Conservation (phyloP, 129 eudicot species). For the Scalesia atractyloides region DNA sequence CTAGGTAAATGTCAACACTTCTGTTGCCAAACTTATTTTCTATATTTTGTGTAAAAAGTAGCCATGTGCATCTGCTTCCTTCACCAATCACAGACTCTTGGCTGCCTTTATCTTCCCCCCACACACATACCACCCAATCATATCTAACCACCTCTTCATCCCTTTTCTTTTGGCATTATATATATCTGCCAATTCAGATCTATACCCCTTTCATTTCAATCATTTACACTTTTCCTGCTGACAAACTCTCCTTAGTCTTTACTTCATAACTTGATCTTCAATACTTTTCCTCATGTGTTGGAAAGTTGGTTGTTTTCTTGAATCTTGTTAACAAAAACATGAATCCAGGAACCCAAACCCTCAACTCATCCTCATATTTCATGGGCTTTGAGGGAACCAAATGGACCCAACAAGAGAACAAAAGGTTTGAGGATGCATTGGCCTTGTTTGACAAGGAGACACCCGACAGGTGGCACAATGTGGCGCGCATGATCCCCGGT, state of each 20-base stretch:
- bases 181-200: constrained; percentile 42
- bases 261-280: constrained; percentile 12
- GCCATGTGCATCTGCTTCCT: constrained; percentile 49
- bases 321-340: constrained; percentile 1
- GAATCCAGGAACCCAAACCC: constrained; percentile 44
- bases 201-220: constrained; percentile 44
- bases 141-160: constrained; percentile 44
- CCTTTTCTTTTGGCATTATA: constrained; percentile 35
- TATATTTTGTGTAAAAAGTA: constrained; percentile 31
- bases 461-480: constrained; percentile 84
- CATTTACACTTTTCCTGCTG: constrained; percentile 36
- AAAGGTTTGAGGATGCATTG: constrained; percentile 69
- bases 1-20: constrained; percentile 46
- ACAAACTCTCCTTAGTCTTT: constrained; percentile 36
- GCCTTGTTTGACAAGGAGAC: constrained; percentile 72
- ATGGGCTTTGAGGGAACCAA: constrained; percentile 40
- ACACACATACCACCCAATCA: constrained; percentile 58
- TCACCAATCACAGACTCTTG: constrained; percentile 56
- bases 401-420: constrained; percentile 87
- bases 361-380: constrained; percentile 33
- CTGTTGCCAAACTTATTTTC: constrained; percentile 32
- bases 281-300: constrained; percentile 41
- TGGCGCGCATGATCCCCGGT: constrained; percentile 83
- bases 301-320: constrained; percentile 37
- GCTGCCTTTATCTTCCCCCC: constrained; percentile 46